phyloP scores from a whole-genome alignment of 169 alveolate genomes.

The Miamiensis avidus region DNA sequence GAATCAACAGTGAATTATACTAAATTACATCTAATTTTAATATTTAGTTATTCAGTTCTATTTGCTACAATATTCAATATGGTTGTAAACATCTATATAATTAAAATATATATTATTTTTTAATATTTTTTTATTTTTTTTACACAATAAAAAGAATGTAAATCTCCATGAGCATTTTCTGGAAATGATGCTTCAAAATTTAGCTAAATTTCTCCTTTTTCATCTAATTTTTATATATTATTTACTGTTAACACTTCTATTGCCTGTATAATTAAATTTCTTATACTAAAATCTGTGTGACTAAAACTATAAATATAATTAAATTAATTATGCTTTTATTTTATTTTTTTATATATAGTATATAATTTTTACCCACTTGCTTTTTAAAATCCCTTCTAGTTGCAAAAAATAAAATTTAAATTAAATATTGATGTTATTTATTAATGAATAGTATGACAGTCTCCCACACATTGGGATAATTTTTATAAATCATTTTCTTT shows the following conservation, averaged over 20 bases:
- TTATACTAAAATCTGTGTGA: not conserved
- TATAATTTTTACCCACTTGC: not conserved
- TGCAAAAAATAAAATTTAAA: too few species aligned
- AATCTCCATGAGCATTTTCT: not conserved
- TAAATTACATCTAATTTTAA: not conserved
- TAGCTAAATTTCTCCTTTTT: not conserved
- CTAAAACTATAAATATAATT: not conserved
- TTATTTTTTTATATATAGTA: too few species aligned
- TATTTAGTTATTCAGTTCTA: not conserved
- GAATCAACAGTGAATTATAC: not conserved
- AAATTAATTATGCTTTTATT: too few species aligned
- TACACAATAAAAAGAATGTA: not conserved
- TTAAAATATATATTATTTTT: too few species aligned
- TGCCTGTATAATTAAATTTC: not conserved
- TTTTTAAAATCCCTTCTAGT: not conserved
- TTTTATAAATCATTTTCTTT: not conserved
- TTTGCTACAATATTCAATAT: not conserved
- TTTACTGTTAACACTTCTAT: not conserved
- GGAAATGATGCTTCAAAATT: not conserved
- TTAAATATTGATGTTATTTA: not conserved
- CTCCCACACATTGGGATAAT: not conserved
- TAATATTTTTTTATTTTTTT: too few species aligned
- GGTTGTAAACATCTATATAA: not conserved
- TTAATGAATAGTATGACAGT: not conserved
- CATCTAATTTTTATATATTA: not conserved